Evolutionary conservation across 805 yeast genomes (phyloP), one percentile per base, ranked within the genome.

Genomic region (Candida glaebosa): DNA sequence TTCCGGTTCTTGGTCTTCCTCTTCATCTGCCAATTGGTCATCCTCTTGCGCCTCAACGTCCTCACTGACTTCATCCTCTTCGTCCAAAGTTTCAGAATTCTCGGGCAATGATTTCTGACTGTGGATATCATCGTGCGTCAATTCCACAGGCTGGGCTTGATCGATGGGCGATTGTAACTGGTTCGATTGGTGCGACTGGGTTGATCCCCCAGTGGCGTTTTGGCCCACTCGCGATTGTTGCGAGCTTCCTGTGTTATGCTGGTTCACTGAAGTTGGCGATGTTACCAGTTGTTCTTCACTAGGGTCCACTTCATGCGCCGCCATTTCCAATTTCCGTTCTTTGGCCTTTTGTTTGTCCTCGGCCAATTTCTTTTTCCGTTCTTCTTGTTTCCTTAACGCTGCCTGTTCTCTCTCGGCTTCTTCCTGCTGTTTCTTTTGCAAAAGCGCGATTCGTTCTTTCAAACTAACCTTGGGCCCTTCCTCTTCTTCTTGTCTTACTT

Each of bases 401-500:
- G 76, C 76, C 3, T 80, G 83, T 48, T 79, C 90, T 43, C 79
- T 69, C 45, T 83, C 91, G 16, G 83, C 86, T 52, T 87, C 95
- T 54, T 84, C 85, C 44, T 77, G 78, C 56, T 87, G 96, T 44
- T 82, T 81, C 54, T 87, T 78, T 58, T 90, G 96, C 38, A 91
- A 69, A 54, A 87, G 54, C 4, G 88, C 87, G 57, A 91, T 88
- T 49, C 98, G 76, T 52, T 93, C 97, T 57, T 84, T 84, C 52
- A 91, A 69, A 43, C 95, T 83, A 68, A 89, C 63, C 50, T 85
- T 81, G 6, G 96, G 96, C 25, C 74, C 78, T 24, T 74, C 83
- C 20, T 71, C 78, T 43, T 71, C 67, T 16, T 55, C 60, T 6
- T 56, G 61, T 6, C 57, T 52, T 7, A 51, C 49, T 5, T 53